Percentiles rank a stretch among this genome's conserved stretches.
phyloP scores from a whole-genome alignment of 2,329 filamentous ascomycete species.

The Trichoderma sp. region DNA sequence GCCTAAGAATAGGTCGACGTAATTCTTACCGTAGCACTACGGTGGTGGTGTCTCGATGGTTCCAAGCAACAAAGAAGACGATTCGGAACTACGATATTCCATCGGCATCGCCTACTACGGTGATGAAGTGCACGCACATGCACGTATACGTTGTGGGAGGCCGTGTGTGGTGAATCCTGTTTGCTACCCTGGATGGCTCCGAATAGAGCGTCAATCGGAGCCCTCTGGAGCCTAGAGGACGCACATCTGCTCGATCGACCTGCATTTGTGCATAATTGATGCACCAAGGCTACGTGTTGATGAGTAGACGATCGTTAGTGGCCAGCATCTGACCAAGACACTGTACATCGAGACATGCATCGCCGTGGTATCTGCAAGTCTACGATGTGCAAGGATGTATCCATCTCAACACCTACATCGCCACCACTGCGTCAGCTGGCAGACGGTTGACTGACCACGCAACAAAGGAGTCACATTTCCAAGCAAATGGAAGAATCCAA shows the following conservation, averaged over 20 bases:
- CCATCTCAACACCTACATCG: background rate
- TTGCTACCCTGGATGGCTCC: background rate
- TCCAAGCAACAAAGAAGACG: background rate
- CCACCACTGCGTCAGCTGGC: conserved; percentile 9
- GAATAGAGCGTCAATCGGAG: background rate
- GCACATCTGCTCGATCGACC: background rate
- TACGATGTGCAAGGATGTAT: background rate
- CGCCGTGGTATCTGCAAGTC: background rate
- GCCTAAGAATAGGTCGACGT: background rate
- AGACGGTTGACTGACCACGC: background rate
- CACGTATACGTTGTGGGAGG: background rate
- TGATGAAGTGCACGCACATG: background rate
- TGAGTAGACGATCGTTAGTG: background rate
- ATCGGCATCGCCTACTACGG: background rate
- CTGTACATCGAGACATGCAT: background rate
- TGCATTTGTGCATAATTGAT: background rate
- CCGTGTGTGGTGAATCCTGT: background rate
- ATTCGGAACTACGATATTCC: background rate
- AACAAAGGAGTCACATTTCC: background rate
- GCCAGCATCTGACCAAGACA: background rate
- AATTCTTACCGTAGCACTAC: background rate
- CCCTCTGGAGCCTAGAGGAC: background rate
- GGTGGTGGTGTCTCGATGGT: no score
- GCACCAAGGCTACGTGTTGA: background rate
- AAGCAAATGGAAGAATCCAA: background rate